Percentiles rank a stretch among this genome's conserved stretches.
Conservation (phyloP, 768 basidiomycete genomes). For the Phaeolepiota aurea region DNA sequence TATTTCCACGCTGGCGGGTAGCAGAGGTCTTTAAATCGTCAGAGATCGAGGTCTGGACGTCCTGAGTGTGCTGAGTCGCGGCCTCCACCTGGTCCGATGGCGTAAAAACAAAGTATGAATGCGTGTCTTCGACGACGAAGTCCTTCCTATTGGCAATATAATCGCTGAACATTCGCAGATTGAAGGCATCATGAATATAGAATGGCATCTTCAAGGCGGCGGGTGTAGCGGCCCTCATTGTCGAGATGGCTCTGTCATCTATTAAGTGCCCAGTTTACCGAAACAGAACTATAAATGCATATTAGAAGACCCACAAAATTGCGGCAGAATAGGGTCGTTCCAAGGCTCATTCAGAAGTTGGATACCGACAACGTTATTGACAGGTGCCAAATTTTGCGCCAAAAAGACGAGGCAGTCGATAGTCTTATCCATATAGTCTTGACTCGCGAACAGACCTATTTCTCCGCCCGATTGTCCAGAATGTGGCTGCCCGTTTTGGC, state of each 20-base stretch:
- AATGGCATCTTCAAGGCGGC: constrained; percentile 38
- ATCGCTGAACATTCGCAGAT: constrained; percentile 39
- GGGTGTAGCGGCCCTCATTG: constrained; percentile 34
- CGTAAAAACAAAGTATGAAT: constrained; percentile 66
- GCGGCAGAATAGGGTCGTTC: constrained; percentile 35
- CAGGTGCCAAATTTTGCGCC: constrained; percentile 26
- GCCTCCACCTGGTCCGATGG: constrained; percentile 37
- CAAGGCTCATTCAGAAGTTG: constrained; percentile 54
- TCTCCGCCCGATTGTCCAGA: constrained; percentile 53
- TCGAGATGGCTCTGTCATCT: constrained; percentile 46
- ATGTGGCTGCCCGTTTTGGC: constrained; percentile 68
- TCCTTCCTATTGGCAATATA: constrained; percentile 43
- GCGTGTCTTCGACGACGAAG: constrained; percentile 69
- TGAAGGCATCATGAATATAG: constrained; percentile 65
- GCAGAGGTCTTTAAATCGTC: constrained; percentile 20
- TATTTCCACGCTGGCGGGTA: constrained; percentile 24
- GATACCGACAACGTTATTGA: constrained; percentile 52
- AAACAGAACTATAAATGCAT: no score
- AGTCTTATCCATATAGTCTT: constrained; percentile 41
- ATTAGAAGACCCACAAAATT: constrained; percentile 38
- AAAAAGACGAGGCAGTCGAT: constrained; percentile 40
- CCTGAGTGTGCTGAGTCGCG: constrained; percentile 49
- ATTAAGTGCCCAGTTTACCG: no score
- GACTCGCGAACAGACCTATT: constrained; percentile 37
- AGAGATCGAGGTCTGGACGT: constrained; percentile 31